Evolutionary conservation across 176 grass and related monocot species (phyloP).

Genomic region (Neostapfia colusana): DNA sequence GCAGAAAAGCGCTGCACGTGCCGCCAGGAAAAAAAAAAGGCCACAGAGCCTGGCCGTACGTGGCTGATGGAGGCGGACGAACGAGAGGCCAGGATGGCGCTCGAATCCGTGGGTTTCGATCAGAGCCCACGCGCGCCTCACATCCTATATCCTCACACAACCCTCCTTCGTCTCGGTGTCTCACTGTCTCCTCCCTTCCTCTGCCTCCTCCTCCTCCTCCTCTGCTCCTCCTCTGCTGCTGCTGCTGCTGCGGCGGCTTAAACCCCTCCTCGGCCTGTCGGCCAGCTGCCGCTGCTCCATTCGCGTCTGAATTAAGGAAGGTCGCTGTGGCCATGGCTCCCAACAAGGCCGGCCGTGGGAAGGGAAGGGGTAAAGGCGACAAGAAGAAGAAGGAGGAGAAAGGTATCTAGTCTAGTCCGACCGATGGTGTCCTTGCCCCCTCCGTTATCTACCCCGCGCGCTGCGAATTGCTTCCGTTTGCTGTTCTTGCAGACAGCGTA

Average conservation of each 20-base stretch:
- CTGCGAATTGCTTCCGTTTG: background rate
- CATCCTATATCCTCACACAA: constrained; percentile 65
- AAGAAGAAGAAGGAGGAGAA: constrained; percentile 98
- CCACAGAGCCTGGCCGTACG: no score
- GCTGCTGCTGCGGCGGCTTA: background rate
- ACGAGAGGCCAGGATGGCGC: constrained; percentile 70
- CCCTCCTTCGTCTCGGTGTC: background rate
- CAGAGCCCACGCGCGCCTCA: constrained; percentile 45
- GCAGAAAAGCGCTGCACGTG: background rate
- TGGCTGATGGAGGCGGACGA: no score
- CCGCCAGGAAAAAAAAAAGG: background rate
- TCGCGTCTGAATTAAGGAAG: background rate
- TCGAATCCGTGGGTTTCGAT: constrained; percentile 30
- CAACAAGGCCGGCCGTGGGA: constrained; percentile 84
- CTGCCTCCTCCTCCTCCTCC: background rate
- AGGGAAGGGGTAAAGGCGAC: constrained; percentile 72
- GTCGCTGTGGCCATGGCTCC: constrained; percentile 61
- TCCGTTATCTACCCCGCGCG: background rate
- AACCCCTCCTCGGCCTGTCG: constrained; percentile 19
- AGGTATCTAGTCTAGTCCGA: constrained; percentile 41
- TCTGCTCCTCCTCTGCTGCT: background rate
- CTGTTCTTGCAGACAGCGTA: background rate
- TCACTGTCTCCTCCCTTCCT: background rate
- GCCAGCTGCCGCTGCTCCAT: background rate
- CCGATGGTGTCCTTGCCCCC: background rate